These are phyloP conservation scores for Miscanthus lutarioriparius DNA, from an alignment of 176 grass and related monocot genomes.

Conservation along the genomic window DNA sequence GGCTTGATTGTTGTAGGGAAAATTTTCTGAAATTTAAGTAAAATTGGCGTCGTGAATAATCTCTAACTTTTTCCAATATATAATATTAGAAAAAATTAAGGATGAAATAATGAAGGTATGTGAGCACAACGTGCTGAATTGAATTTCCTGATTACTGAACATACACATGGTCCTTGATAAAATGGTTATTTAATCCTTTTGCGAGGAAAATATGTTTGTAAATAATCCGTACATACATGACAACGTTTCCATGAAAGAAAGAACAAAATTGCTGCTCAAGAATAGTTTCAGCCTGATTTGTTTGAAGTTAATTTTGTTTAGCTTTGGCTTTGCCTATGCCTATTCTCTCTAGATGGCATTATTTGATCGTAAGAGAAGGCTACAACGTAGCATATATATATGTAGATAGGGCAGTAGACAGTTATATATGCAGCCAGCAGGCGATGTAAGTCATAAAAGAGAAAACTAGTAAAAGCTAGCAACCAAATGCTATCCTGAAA, in stretches of 20 bases:
- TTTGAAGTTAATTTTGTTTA: not conserved
- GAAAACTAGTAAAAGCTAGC: constrained; percentile 22
- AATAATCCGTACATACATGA: not conserved
- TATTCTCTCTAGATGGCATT: not conserved
- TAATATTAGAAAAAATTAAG: not conserved
- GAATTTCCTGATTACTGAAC: not conserved
- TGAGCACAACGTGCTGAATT: not conserved
- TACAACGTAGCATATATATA: not conserved
- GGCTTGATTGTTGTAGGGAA: not conserved
- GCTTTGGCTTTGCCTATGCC: not conserved
- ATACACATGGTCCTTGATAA: not conserved
- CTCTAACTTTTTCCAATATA: not conserved
- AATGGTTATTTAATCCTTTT: not conserved
- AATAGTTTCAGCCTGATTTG: not conserved
- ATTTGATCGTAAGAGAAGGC: constrained; percentile 26
- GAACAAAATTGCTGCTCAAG: not conserved
- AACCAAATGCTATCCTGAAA: constrained; percentile 39
- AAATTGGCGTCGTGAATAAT: not conserved
- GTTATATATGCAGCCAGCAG: constrained; percentile 18
- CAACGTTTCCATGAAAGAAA: not conserved
- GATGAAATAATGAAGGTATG: not conserved
- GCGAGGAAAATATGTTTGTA: not conserved
- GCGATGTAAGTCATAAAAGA: constrained; percentile 7
- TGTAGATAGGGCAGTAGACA: constrained; percentile 2
- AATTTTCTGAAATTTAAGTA: not conserved